phyloP scores from a whole-genome alignment of 768 basidiomycete species.

The Termitomyces sp. region DNA sequence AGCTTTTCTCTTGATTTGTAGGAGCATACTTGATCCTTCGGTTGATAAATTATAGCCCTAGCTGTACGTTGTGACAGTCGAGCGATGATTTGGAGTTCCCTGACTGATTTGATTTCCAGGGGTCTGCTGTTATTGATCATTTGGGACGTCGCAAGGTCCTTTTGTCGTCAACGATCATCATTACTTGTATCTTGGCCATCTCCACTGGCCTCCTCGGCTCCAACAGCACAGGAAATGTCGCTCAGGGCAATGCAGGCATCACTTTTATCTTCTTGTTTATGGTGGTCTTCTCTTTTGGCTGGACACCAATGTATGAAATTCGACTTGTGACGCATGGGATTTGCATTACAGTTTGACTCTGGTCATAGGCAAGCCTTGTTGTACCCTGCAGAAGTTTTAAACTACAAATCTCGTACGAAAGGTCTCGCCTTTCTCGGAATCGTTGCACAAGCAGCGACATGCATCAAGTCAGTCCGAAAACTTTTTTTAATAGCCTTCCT shows the following conservation, averaged over 20 bases:
- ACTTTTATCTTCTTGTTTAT: constrained; percentile 46
- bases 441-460: constrained; percentile 33
- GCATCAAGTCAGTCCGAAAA: constrained; percentile 26
- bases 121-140: constrained; percentile 42
- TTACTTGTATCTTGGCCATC: constrained; percentile 37
- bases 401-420: constrained; percentile 46
- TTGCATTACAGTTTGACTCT: not conserved
- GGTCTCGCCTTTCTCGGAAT: constrained; percentile 47
- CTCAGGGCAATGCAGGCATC: constrained; percentile 45
- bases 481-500: constrained; percentile 28
- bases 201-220: constrained; percentile 41
- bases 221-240: constrained; percentile 25
- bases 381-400: constrained; percentile 49
- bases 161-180: constrained; percentile 31
- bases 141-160: constrained; percentile 44
- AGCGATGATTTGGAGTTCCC: not conserved
- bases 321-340: not conserved
- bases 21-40: not conserved
- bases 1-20: constrained; percentile 11
- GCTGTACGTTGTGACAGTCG: not conserved
- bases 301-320: constrained; percentile 44
- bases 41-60: not conserved
- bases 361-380: constrained; percentile 41
- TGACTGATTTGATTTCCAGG: constrained; percentile 19
- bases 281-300: constrained; percentile 51